Conservation (phyloP, 306 rosid species). For the Dicorynia guianensis region DNA sequence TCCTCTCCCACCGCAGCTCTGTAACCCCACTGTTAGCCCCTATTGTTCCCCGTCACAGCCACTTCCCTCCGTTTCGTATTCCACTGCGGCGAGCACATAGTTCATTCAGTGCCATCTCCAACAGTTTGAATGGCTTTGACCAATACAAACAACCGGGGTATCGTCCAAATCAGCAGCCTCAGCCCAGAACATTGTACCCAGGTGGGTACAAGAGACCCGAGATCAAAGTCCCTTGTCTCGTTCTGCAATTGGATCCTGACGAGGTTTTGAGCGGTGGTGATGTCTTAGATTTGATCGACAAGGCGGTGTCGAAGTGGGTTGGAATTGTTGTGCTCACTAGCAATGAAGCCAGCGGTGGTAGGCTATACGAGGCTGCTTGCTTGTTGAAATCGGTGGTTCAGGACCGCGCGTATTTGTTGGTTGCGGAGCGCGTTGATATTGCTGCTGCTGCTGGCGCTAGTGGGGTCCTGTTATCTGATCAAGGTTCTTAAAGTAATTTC, state of each 20-base stretch:
- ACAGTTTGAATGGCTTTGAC: slow-evolving; percentile 46
- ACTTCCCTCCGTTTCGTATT: slow-evolving; percentile 45
- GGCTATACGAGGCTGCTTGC: slow-evolving; percentile 87
- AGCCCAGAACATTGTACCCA: slow-evolving; percentile 72
- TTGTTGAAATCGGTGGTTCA: slow-evolving; percentile 67
- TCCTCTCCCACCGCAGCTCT: slow-evolving; percentile 46
- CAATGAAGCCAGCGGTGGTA: slow-evolving; percentile 61
- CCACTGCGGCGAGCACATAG: slow-evolving; percentile 41
- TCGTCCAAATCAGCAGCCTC: slow-evolving; percentile 39
- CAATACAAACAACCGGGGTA: slow-evolving; percentile 32
- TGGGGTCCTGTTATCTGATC: slow-evolving; percentile 92
- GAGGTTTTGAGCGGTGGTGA: slow-evolving; percentile 57
- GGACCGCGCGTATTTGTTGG: slow-evolving; percentile 81
- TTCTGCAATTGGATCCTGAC: slow-evolving; percentile 64
- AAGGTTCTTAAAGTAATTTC: slow-evolving; percentile 53
- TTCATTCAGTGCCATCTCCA: slow-evolving; percentile 47
- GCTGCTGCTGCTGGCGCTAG: slow-evolving; percentile 84
- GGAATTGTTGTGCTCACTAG: slow-evolving; percentile 71
- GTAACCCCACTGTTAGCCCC: slow-evolving; percentile 34
- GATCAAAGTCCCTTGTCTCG: slow-evolving; percentile 67
- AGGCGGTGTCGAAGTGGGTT: slow-evolving; percentile 75
- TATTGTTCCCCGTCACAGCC: slow-evolving; percentile 31
- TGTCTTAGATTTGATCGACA: slow-evolving; percentile 56
- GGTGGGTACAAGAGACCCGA: slow-evolving; percentile 95
- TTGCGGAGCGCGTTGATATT: slow-evolving; percentile 86